Conservation (phyloP, 2,329 filamentous ascomycete species). For the Xenoacremonium recifei region DNA sequence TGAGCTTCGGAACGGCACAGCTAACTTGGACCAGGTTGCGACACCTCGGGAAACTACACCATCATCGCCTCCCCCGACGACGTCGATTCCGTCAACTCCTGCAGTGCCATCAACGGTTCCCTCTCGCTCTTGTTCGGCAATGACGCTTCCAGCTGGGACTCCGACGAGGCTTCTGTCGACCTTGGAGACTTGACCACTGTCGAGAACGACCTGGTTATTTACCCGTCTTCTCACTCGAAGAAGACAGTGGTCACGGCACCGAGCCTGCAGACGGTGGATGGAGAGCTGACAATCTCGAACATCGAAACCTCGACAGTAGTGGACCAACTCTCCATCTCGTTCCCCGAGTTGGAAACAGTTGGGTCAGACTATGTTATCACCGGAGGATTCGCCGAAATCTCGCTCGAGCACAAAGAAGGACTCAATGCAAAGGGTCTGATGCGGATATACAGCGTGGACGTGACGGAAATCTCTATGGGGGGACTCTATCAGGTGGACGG, state of each 20-base stretch:
- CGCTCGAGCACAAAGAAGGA: conserved; percentile 17
- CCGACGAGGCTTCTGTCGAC: conserved; percentile 21
- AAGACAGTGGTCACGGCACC: conserved; percentile 21
- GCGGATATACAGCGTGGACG: conserved; percentile 21
- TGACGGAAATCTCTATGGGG: conserved; percentile 16
- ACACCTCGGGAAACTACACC: conserved; percentile 26
- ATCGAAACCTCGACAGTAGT: conserved; percentile 16
- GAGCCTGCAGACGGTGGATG: conserved; percentile 19
- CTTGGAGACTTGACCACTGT: conserved; percentile 21
- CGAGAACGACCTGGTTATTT: conserved; percentile 23
- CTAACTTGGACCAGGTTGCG: conserved; percentile 18
- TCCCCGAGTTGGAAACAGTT: conserved; percentile 19
- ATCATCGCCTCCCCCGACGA: conserved; percentile 22
- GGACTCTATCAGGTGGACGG: conserved; percentile 23
- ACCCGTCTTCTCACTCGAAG: conserved; percentile 21
- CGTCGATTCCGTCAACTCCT: conserved; percentile 19
- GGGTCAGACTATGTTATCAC: conserved; percentile 23
- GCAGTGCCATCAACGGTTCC: conserved; percentile 24
- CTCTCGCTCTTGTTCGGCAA: conserved; percentile 25
- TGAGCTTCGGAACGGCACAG: neutral
- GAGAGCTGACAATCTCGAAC: conserved; percentile 22
- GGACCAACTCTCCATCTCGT: conserved; percentile 16
- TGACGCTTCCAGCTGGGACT: conserved; percentile 21
- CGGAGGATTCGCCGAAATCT: conserved; percentile 17
- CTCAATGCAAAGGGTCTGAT: conserved; percentile 19